Evolutionary conservation across 139 green algal species (phyloP).

Genomic region (Volvox africanus): DNA sequence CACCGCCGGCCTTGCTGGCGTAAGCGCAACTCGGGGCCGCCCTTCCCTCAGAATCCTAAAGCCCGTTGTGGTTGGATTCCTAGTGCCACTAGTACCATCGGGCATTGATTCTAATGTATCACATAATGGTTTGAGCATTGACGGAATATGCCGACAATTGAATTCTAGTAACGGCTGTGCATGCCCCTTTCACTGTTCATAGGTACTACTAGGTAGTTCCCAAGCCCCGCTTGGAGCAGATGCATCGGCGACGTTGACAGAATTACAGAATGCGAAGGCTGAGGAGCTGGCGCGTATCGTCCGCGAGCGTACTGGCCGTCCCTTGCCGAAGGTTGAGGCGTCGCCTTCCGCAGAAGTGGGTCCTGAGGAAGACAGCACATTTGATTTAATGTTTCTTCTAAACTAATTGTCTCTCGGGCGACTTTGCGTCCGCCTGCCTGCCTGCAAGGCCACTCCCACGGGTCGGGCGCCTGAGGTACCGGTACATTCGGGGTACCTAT

Average conservation of each 20-base stretch:
- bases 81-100: no score
- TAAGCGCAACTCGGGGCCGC: constrained; percentile 19
- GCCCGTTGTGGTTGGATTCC: no score
- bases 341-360: constrained; percentile 23
- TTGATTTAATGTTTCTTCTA: no score
- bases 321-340: background rate
- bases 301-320: constrained; percentile 28
- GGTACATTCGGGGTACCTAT: no score
- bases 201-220: constrained; percentile 20
- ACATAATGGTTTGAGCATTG: background rate
- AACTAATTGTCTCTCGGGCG: no score
- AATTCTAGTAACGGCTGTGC: background rate
- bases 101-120: background rate
- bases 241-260: constrained; percentile 8
- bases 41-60: background rate
- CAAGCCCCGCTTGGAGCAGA: background rate
- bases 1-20: constrained; percentile 19
- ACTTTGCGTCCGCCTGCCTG: no score
- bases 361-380: no score
- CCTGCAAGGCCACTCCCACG: no score
- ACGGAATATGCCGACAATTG: background rate
- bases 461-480: no score
- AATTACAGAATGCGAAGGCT: constrained; percentile 40
- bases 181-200: background rate
- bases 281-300: constrained; percentile 51